Conservation (phyloP, 2,329 filamentous ascomycete species). For the Cladophialophora immunda region DNA sequence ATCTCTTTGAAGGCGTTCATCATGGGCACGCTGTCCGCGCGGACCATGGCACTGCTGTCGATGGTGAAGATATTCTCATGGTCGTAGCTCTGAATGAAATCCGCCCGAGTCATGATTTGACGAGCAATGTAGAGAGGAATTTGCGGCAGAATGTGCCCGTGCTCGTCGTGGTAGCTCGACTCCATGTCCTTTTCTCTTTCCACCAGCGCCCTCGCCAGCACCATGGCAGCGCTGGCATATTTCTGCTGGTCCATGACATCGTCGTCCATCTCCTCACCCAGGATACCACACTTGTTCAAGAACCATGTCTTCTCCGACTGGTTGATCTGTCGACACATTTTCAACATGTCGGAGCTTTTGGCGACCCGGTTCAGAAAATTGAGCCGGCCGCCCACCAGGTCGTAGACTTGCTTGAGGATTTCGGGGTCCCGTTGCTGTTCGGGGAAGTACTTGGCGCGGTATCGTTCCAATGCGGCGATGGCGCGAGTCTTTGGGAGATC, state of each 20-base stretch:
- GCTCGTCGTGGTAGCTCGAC: constrained; percentile 71
- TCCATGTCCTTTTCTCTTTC: constrained; percentile 75
- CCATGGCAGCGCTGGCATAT: constrained; percentile 92
- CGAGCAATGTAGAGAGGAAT: constrained; percentile 84
- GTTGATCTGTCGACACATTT: constrained; percentile 77
- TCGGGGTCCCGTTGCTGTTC: constrained; percentile 63
- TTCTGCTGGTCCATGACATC: constrained; percentile 99
- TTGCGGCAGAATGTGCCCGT: constrained; percentile 79
- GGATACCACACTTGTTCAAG: constrained; percentile 79
- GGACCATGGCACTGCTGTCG: constrained; percentile 83
- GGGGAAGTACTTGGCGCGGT: constrained; percentile 79
- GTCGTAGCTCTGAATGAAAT: constrained; percentile 93
- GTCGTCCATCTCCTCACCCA: constrained; percentile 84
- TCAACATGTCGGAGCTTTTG: constrained; percentile 82
- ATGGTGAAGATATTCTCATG: constrained; percentile 96
- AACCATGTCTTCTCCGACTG: constrained; percentile 80
- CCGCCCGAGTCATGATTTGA: constrained; percentile 92
- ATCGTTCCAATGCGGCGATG: constrained; percentile 77
- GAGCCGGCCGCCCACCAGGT: constrained; percentile 84
- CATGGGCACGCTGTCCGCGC: constrained; percentile 96
- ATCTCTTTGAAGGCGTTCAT: constrained; percentile 89
- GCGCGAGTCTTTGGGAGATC: constrained; percentile 84
- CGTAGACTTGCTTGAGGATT: constrained; percentile 79
- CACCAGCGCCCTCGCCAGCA: constrained; percentile 89
- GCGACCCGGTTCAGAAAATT: constrained; percentile 90